These are phyloP conservation scores for Solanum hybrid DNA, from an alignment of 305 asterid genomes.

Conservation along the genomic window DNA sequence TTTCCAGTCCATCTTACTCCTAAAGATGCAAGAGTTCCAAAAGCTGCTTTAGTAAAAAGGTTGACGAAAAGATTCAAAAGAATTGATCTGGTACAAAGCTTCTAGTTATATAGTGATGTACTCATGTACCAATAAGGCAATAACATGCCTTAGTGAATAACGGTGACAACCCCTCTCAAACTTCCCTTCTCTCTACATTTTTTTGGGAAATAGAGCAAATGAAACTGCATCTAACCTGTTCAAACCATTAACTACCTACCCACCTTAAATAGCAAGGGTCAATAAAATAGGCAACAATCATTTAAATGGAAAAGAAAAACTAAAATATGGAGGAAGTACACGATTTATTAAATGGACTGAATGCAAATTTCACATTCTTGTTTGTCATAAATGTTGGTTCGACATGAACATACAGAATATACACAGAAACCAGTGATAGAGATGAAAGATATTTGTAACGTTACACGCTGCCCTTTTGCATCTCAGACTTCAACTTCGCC, in stretches of 20 bases:
- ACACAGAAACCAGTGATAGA: constrained; percentile 33
- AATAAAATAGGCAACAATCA: neutral
- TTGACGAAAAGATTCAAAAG: neutral
- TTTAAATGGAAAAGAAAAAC: neutral
- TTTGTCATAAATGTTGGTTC: constrained; percentile 19
- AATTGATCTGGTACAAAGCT: neutral
- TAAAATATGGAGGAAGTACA: neutral
- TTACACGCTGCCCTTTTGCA: constrained; percentile 6
- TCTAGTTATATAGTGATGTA: neutral
- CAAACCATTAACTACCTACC: neutral
- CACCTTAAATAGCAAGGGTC: neutral
- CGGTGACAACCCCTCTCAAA: neutral
- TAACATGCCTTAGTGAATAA: neutral
- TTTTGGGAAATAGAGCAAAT: neutral
- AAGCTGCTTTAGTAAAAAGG: neutral
- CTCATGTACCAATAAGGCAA: neutral
- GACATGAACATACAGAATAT: constrained; percentile 36
- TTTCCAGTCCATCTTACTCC: neutral
- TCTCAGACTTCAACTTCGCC: constrained; percentile 42
- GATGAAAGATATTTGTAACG: constrained; percentile 16
- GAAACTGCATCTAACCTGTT: neutral
- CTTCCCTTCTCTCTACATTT: neutral
- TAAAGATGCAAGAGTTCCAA: neutral
- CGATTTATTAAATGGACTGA: constrained; percentile 21
- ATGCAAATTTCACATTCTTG: constrained; percentile 45